Percentiles rank a stretch among this genome's conserved stretches.
Evolutionary conservation across 208 protist species (phyloP).

Genomic region (Wallacemonas sp.): DNA sequence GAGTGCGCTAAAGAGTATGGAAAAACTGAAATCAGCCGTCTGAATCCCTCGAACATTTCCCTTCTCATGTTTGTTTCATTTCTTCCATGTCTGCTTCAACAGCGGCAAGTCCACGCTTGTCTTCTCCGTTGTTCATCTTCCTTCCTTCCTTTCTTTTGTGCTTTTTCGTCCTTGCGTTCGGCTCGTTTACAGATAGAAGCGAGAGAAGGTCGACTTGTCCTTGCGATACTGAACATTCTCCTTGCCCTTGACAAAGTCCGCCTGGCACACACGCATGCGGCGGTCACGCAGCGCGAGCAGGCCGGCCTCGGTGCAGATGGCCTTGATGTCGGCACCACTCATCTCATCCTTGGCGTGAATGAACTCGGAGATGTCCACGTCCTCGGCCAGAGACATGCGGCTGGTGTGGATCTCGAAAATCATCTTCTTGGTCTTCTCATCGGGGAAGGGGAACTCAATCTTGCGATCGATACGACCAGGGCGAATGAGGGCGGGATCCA

Average conservation of each 20-base stretch:
- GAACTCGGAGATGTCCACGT: constrained; percentile 99
- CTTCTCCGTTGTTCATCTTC: neutral
- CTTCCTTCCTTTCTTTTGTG: constrained; percentile 5
- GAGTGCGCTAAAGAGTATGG: neutral
- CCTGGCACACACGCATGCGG: constrained; percentile 99
- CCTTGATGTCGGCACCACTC: constrained; percentile 99
- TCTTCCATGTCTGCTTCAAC: neutral
- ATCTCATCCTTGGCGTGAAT: constrained; percentile 99
- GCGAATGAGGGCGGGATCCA: constrained; percentile 99
- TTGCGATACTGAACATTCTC: constrained; percentile 99
- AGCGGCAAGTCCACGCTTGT: neutral
- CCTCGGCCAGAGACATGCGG: constrained; percentile 98
- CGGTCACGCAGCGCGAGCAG: constrained; percentile 99
- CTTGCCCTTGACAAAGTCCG: constrained; percentile 99
- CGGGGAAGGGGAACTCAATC: constrained; percentile 99
- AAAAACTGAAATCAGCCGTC: neutral
- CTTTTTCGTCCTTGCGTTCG: no score
- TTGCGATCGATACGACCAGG: constrained; percentile 99
- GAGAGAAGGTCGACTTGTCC: constrained; percentile 97
- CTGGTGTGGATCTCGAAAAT: constrained; percentile 99
- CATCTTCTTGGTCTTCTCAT: constrained; percentile 98
- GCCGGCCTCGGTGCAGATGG: constrained; percentile 99
- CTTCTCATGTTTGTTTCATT: constrained; percentile 1
- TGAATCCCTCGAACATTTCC: no score
- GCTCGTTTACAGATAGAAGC: constrained; percentile 95